Conservation (phyloP, 2,329 filamentous ascomycete species). For the Aureobasidium uvarum region DNA sequence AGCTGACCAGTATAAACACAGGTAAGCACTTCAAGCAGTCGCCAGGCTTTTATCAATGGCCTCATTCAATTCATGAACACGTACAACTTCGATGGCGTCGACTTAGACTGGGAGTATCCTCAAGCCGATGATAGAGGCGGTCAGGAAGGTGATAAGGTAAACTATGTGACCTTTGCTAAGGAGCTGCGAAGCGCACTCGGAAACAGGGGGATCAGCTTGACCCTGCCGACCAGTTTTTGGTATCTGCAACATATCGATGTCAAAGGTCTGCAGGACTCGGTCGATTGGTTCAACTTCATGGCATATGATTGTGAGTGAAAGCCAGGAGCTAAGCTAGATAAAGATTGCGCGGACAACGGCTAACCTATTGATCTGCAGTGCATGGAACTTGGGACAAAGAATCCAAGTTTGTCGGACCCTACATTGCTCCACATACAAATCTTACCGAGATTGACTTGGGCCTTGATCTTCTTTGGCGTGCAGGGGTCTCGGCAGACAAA, state of each 20-base stretch:
- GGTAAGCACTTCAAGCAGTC: too few species aligned
- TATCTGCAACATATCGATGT: conserved; percentile 39
- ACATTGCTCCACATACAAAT: conserved; percentile 45
- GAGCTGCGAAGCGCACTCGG: conserved; percentile 42
- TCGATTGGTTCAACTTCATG: conserved; percentile 44
- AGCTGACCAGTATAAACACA: too few species aligned
- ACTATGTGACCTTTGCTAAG: conserved; percentile 40
- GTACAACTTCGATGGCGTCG: too few species aligned
- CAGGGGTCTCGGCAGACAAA: conserved; percentile 40
- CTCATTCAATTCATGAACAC: too few species aligned
- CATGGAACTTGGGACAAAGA: conserved; percentile 46
- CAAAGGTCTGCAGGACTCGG: background rate
- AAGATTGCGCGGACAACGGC: too few species aligned
- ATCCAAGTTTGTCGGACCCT: conserved; percentile 35
- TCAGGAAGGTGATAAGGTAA: conserved; percentile 38
- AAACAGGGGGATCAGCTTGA: conserved; percentile 28
- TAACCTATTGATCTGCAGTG: conserved; percentile 28
- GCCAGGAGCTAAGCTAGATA: too few species aligned
- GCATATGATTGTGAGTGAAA: conserved; percentile 40
- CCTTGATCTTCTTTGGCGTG: conserved; percentile 49
- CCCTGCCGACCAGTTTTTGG: conserved; percentile 35
- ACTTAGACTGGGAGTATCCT: conserved; percentile 28
- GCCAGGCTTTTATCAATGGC: too few species aligned
- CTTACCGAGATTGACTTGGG: conserved; percentile 47
- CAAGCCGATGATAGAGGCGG: conserved; percentile 42